Base-by-base conservation (phyloP, 73 alveolate genomes). In the Paramecium sexaurelia region DNA sequence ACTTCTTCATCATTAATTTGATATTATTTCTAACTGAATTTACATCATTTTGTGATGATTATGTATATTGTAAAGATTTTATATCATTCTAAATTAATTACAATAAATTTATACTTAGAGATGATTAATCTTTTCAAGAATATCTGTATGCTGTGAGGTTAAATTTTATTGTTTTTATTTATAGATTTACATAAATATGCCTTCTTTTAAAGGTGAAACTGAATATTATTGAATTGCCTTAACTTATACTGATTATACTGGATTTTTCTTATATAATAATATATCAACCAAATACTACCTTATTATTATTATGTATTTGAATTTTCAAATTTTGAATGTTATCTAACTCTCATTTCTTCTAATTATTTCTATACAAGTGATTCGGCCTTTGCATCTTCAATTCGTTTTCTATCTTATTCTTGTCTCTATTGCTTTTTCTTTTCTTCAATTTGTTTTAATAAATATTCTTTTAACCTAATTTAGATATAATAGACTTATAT, bases 231-330 rank as follows among this genome's bases (percentile, higher is more conserved):
- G 5, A 1, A 17, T 17, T 51, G 29, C 67, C 67, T 51, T 61
- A 11, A 27, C 7, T 61, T 19, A 29, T 15, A 22, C 7, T 61
- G 83, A 32, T 29, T 26, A 61, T 61, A 20, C 83, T 29, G 43
- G 47, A 10, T 61, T 26, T 61, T 61, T 61, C 83, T 61, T 61
- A 61, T 61, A 61, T 61, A 61, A 61, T 61, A 61, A 22, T 61
- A 61, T 61, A 61, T 61, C 83, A 61, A 61, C 83, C 83, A 61
- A 61, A 61, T 26, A 61, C 83, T 61, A 61, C 83, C 83, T 61
- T 61, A 29, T 11, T 24, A 7, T 29, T 61, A 26, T 11, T 29
- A 29, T 3, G 26, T 61, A 61, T 61, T 61, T 26, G 20, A 29
- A 26, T 61, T 61, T 61, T 61, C 83, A 29, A 61, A 29, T 61